A percentile compares a stretch with the other conserved stretches of the same genome.
Evolutionary conservation across 192 early-diverging fungal species (phyloP).

Genomic region (Thamnidium elegans): DNA sequence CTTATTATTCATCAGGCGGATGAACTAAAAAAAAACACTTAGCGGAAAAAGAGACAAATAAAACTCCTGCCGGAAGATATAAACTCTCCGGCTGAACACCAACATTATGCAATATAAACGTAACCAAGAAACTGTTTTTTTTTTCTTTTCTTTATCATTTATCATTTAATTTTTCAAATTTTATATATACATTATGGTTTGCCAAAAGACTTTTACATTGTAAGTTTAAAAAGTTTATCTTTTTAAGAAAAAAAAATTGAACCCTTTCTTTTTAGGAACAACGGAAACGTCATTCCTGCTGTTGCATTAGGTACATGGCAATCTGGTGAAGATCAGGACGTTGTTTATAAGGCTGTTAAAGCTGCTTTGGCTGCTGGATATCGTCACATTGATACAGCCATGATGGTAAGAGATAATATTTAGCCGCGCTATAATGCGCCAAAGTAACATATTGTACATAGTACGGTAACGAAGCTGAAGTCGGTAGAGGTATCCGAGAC

Average conservation of each 20-base stretch:
- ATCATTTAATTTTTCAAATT: background rate
- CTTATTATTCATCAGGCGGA: too few species aligned
- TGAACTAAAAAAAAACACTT: too few species aligned
- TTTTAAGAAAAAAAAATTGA: background rate
- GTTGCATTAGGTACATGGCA: slow-evolving; percentile 58
- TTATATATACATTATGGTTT: background rate
- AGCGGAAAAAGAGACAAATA: too few species aligned
- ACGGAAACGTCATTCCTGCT: slow-evolving; percentile 59
- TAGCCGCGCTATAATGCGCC: background rate
- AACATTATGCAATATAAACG: too few species aligned
- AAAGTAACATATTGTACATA: slow-evolving; percentile 13
- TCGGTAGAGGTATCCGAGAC: slow-evolving; percentile 72
- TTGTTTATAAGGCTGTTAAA: slow-evolving; percentile 62
- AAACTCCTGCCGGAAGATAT: too few species aligned
- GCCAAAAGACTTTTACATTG: slow-evolving; percentile 16
- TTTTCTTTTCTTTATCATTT: slow-evolving; percentile 8
- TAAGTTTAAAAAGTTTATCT: background rate
- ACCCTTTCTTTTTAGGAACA: slow-evolving; percentile 33
- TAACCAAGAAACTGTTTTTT: background rate
- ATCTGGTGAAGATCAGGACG: slow-evolving; percentile 35
- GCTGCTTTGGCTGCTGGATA: slow-evolving; percentile 66
- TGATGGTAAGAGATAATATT: slow-evolving; percentile 19
- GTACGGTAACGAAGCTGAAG: slow-evolving; percentile 78
- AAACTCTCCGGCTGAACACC: too few species aligned
- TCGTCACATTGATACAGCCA: slow-evolving; percentile 59